A percentile compares a stretch with the other conserved stretches of the same genome.
These are phyloP conservation scores for Pythium biforme DNA, from an alignment of 352 stramenopile genomes.

Conservation along the genomic window DNA sequence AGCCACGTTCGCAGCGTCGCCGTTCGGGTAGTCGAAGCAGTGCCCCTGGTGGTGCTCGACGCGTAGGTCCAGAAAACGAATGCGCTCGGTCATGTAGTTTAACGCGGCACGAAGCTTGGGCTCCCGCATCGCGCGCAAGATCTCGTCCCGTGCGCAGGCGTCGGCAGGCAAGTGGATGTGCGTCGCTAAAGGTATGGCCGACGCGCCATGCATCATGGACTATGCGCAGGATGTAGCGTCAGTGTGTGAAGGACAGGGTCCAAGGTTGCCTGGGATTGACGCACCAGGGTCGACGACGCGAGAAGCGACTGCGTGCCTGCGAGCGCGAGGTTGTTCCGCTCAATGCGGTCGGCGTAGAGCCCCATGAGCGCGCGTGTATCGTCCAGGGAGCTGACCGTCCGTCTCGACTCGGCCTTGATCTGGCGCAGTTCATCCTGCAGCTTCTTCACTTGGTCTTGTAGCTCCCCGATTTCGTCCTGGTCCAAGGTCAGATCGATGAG, in stretches of 20 bases:
- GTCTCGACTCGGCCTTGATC: background rate
- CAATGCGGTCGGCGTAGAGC: background rate
- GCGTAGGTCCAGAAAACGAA: constrained; percentile 7
- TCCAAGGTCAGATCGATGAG: background rate
- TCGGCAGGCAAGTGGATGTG: constrained; percentile 20
- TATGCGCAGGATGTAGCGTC: background rate
- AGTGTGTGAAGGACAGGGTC: background rate
- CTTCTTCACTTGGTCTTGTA: background rate
- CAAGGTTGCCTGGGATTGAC: background rate
- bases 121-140: background rate
- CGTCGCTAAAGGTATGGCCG: constrained; percentile 2
- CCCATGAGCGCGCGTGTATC: background rate
- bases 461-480: constrained; percentile 9
- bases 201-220: background rate
- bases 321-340: constrained; percentile 6
- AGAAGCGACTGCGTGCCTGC: constrained; percentile 2
- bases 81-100: constrained; percentile 1
- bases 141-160: background rate
- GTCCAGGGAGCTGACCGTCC: background rate
- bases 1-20: background rate
- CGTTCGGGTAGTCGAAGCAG: constrained; percentile 9
- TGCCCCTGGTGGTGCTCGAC: constrained; percentile 1
- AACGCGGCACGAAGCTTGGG: constrained; percentile 4
- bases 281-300: background rate
- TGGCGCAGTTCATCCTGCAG: background rate